phyloP scores from a whole-genome alignment of 2,329 filamentous ascomycete species.

The Venturia effusa region DNA sequence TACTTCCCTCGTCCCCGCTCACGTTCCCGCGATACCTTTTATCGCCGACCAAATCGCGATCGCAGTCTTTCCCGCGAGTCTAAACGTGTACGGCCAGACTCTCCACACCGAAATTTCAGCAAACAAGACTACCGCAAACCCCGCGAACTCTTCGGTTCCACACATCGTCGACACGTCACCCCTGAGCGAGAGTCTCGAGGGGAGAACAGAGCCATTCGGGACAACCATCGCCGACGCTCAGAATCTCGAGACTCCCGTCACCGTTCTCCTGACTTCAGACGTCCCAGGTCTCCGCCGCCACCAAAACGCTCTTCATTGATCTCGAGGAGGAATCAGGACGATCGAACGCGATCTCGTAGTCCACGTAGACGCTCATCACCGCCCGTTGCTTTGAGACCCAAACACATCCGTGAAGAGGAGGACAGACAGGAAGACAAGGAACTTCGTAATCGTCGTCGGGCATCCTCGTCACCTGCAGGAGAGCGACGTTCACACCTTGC shows the following conservation, averaged over 20 bases:
- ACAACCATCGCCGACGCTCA: constrained; percentile 1
- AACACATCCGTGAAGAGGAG: neutral
- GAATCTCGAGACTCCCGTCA: constrained; percentile 2
- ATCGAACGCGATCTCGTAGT: neutral
- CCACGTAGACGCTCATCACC: neutral
- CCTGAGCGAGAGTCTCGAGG: neutral
- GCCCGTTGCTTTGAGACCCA: neutral
- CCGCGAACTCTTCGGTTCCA: constrained; percentile 12
- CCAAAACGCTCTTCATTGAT: neutral
- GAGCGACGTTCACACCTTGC: neutral
- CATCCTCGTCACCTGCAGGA: constrained; percentile 4
- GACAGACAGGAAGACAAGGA: neutral
- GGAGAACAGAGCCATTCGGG: neutral
- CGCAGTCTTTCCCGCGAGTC: constrained; percentile 16
- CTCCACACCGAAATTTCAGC: constrained; percentile 12
- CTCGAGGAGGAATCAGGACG: neutral
- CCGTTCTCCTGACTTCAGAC: constrained; percentile 7
- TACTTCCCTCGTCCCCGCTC: constrained; percentile 20
- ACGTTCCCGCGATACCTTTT: constrained; percentile 16
- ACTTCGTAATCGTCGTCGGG: neutral
- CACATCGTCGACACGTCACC: constrained; percentile 13
- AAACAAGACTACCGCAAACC: constrained; percentile 17
- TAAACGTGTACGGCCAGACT: neutral
- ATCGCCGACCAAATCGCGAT: constrained; percentile 4
- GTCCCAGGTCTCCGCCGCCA: constrained; percentile 1